Evolutionary conservation across 225 moss, liverwort and hornwort genomes (phyloP), one percentile per base, ranked within the genome.

Genomic region (Neckera pumila): DNA sequence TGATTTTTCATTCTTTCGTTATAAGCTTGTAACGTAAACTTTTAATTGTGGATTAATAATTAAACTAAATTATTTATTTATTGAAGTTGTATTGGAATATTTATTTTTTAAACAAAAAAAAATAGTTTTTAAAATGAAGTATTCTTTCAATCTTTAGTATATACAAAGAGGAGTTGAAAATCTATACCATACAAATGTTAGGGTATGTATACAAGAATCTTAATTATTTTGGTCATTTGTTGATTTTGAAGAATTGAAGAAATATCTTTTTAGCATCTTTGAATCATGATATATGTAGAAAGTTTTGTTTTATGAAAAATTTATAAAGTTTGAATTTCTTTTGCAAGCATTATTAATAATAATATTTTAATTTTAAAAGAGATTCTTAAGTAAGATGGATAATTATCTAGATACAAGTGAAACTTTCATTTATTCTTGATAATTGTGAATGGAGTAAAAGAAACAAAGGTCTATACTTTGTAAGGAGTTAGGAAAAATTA

Each of bases 1-100:
- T 45, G 0, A 30, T 30, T 17, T 45, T 73, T 1, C 2, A 0
- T 47, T 4, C 12, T 18, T 31, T 49, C 12, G 20, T 0, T 19
- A 0, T 18, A 19, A 75, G 1, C 7, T 75, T 0, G 1, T 12
- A 18, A 45, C 6, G 6, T 47, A 47, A 49, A 31, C 11, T 47
- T 6, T 47, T 1, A 30, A 17, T 30, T 17, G 11, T 30, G 2
- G 47, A 18, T 17, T 43, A 10, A 72, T 72, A 69, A 38, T 22
- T 38, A 12, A 21, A 38, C 12, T n/a, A 1, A 67, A 20, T 21
- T 15, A 15, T 71, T 42, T 14, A 27, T 16, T 23, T 43, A 27
- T 27, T 43, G 3, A 17, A 43, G 3, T 16, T 1, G 0, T 27
- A 42, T 72, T 9, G 5, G 3, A 43, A 3, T 26, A 2, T 42